Base-by-base conservation (phyloP, 2,329 filamentous ascomycete species). In the Nectriaceae sp. region DNA sequence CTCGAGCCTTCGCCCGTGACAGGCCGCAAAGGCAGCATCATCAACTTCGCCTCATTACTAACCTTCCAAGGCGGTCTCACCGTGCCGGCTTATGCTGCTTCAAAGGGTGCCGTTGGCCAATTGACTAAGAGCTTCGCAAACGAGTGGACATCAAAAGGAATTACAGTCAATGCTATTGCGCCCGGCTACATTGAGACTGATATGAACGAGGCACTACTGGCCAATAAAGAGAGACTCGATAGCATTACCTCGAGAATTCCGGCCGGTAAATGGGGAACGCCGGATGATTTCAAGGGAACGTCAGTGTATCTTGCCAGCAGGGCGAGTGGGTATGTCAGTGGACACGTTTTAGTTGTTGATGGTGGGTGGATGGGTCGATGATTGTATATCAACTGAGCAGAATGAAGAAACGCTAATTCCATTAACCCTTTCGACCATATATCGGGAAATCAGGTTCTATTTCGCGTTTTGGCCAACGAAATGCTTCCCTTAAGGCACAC, bases 141-240 rank as follows among this genome's bases (percentile, higher is more conserved):
- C 65, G 89, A 95, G 72, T 96, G 91, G 91, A 83, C 85, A 0
- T 69, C 75, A n/a, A 80, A 84, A 62, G 90, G 90, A 2, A 79
- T 96, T 53, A 89, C 81, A 1, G 90, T 96, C 35, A 96, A 96
- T 68, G 89, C 88, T 6, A 89, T 96, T 64, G 90, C 91, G 2
- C 91, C 91, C 0, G 91, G 91, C 0, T 96, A 96, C 69, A 89
- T 96, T 60, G 88, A 82, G 42, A 96, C 91, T n/a, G 91, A 96
- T 52, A 96, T 96, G 92, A 97, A 96, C 67, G 80, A 78, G 56
- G 91, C 90, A 3, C 70, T 97, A 63, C 82, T 96, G 37, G 80
- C 85, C 42, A 85, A 96, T 68, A 70, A 80, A 61, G 81, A 79
- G 57, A 75, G 91, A 29, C 78, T 88, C 51, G 82, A 77, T 55